Conservation (phyloP, 805 yeast genomes). For the Candida ficus region DNA sequence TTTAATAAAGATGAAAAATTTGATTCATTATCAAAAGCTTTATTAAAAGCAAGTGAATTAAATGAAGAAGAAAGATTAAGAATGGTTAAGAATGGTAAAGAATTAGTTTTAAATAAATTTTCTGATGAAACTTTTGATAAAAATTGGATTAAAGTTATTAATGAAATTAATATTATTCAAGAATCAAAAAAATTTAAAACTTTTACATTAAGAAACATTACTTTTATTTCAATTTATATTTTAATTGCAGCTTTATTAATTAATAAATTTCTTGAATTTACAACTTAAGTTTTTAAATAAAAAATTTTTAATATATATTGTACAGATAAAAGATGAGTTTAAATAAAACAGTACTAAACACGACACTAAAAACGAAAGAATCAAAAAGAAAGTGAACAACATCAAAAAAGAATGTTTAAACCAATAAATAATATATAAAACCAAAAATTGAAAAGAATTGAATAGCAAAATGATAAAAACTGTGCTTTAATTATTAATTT, state of each 20-base stretch:
- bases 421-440: background rate
- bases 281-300: no score
- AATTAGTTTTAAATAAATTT: conserved; percentile 47
- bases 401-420: background rate
- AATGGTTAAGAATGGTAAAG: conserved; percentile 42
- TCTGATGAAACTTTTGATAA: conserved; percentile 53
- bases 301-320: background rate
- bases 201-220: background rate
- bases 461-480: no score
- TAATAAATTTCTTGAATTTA: background rate
- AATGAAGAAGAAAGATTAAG: conserved; percentile 30
- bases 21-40: conserved; percentile 42
- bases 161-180: conserved; percentile 5
- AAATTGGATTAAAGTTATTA: conserved; percentile 42
- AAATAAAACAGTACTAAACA: no score
- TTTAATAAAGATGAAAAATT: conserved; percentile 34
- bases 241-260: background rate
- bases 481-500: no score
- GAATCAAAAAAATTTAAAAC: background rate
- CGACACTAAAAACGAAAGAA: no score
- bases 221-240: background rate
- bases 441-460: background rate
- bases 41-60: conserved; percentile 38
- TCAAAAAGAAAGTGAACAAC: no score
- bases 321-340: background rate